phyloP scores from a whole-genome alignment of 2,329 filamentous ascomycete species.

The Aspergillus spinulosporus region DNA sequence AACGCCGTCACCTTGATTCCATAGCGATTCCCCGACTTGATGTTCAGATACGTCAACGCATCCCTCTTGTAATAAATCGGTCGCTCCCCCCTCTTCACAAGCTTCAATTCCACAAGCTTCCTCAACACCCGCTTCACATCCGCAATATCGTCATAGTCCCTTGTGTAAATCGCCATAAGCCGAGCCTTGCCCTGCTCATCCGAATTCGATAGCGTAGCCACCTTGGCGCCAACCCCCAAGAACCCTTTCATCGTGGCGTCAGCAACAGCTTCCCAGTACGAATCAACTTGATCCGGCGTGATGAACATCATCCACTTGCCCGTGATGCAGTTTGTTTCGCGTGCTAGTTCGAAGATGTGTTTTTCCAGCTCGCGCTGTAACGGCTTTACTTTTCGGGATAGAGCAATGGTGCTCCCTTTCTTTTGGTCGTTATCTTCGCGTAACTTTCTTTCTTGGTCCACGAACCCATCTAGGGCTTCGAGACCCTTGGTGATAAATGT shows the following conservation, averaged over 20 bases:
- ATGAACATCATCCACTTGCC: constrained; percentile 59
- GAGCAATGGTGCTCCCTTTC: constrained; percentile 35
- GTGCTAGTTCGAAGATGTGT: constrained; percentile 63
- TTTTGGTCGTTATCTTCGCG: constrained; percentile 51
- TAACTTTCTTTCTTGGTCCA: constrained; percentile 50
- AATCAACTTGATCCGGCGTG: constrained; percentile 25
- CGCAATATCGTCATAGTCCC: constrained; percentile 66
- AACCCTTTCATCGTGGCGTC: constrained; percentile 66
- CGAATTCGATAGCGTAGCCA: constrained; percentile 56
- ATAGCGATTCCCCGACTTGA: constrained; percentile 62
- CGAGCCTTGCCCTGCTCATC: constrained; percentile 40
- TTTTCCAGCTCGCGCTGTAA: constrained; percentile 48
- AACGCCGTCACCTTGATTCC: constrained; percentile 57
- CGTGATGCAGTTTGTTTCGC: constrained; percentile 56
- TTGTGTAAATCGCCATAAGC: constrained; percentile 76
- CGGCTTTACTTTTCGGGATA: constrained; percentile 42
- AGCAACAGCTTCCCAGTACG: constrained; percentile 61
- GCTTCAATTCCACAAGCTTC: constrained; percentile 61
- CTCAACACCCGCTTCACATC: constrained; percentile 70
- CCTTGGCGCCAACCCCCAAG: constrained; percentile 72
- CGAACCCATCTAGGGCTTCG: constrained; percentile 55
- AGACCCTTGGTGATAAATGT: constrained; percentile 56
- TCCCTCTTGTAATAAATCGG: constrained; percentile 79
- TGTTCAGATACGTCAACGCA: constrained; percentile 67
- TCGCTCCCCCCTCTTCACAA: constrained; percentile 49